phyloP scores from a whole-genome alignment of 2,329 filamentous ascomycete genomes.

The Claviceps sp. region DNA sequence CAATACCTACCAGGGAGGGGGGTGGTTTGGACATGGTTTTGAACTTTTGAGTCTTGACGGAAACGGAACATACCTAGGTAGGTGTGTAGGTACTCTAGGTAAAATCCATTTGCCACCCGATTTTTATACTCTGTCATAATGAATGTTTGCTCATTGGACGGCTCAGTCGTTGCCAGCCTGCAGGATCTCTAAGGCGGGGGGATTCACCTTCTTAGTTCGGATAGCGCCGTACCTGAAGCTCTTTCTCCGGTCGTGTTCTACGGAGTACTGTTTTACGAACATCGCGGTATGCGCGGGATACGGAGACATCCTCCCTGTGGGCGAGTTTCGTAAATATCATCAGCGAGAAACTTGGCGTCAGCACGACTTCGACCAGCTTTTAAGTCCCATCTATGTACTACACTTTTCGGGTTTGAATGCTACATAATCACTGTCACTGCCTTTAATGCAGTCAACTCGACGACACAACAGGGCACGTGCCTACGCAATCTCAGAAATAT shows the following conservation, averaged over 20 bases:
- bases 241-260: background rate
- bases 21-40: background rate
- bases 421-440: background rate
- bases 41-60: background rate
- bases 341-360: background rate
- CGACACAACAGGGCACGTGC: too few relatives aligned
- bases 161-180: background rate
- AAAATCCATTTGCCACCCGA: too few relatives aligned
- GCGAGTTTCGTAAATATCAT: background rate
- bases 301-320: background rate
- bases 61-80: background rate
- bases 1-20: background rate
- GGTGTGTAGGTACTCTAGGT: too few relatives aligned
- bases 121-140: background rate
- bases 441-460: background rate
- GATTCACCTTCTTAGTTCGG: background rate
- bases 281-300: background rate
- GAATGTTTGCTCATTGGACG: background rate
- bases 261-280: background rate
- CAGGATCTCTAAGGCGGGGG: background rate
- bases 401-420: background rate
- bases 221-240: background rate
- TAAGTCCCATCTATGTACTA: background rate
- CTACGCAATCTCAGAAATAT: too few relatives aligned
- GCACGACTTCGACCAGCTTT: background rate